phyloP scores from a whole-genome alignment of 108 stramenopile species.

The Fragilaria radians region DNA sequence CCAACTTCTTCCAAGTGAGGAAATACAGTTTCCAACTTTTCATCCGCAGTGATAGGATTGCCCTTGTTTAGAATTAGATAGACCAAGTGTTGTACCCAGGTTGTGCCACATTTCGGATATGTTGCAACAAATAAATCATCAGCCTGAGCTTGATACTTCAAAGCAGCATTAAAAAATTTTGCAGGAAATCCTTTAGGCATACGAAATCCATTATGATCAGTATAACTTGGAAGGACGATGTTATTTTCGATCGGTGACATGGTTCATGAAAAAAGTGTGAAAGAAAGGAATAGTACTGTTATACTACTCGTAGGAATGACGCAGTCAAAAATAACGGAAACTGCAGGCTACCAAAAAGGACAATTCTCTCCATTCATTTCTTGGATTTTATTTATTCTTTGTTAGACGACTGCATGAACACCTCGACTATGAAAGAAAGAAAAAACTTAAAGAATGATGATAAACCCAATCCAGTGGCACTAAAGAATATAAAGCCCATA shows the following conservation, averaged over 20 bases:
- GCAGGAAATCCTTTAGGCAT: constrained; percentile 41
- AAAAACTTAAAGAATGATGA: not conserved
- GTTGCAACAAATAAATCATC: constrained; percentile 48
- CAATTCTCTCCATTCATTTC: too few species aligned
- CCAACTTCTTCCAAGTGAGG: constrained; percentile 55
- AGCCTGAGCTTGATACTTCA: constrained; percentile 31
- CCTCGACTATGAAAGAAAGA: too few species aligned
- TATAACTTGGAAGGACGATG: constrained; percentile 32
- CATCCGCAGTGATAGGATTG: constrained; percentile 26
- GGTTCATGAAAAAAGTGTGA: too few species aligned
- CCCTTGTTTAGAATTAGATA: constrained; percentile 47
- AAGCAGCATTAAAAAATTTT: constrained; percentile 24
- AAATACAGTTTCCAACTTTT: constrained; percentile 31
- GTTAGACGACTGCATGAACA: too few species aligned
- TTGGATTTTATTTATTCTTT: too few species aligned
- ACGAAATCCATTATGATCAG: constrained; percentile 34
- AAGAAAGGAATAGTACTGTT: too few species aligned
- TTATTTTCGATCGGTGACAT: too few species aligned
- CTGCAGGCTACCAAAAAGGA: too few species aligned
- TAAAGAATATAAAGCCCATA: constrained; percentile 5
- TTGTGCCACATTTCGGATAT: constrained; percentile 52
- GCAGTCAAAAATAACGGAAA: too few species aligned
- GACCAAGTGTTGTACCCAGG: constrained; percentile 45
- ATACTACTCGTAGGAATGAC: too few species aligned
- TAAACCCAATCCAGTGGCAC: not conserved